These are phyloP conservation scores for Fusarium musae DNA, from an alignment of 2,329 filamentous ascomycete genomes.

Conservation along the genomic window DNA sequence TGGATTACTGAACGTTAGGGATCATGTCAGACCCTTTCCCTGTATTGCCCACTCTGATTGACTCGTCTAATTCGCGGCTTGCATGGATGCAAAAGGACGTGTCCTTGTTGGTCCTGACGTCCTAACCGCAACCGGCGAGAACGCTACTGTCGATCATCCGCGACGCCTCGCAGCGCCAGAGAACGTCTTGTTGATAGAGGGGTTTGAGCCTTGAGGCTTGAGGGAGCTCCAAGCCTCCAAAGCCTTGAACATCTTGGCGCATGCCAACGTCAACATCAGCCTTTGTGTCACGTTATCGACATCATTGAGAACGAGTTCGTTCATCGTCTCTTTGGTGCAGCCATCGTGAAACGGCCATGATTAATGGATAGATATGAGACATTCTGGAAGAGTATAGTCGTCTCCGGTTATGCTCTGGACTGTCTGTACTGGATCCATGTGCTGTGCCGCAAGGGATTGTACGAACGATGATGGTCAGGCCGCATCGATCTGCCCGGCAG, in stretches of 20 bases:
- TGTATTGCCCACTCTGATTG: slow-evolving; percentile 13
- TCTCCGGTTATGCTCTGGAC: neutral
- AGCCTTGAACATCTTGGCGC: slow-evolving; percentile 26
- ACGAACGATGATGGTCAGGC: slow-evolving; percentile 8
- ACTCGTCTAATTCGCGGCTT: slow-evolving; percentile 8
- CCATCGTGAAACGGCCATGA: neutral
- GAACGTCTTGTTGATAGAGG: slow-evolving; percentile 10
- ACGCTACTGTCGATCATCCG: slow-evolving; percentile 47
- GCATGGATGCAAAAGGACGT: neutral
- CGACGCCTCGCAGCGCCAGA: slow-evolving; percentile 30
- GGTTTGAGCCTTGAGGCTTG: neutral
- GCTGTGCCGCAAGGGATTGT: slow-evolving; percentile 21
- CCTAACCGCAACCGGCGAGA: slow-evolving; percentile 32
- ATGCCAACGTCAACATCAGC: slow-evolving; percentile 17
- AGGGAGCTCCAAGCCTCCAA: slow-evolving; percentile 10
- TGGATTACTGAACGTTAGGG: slow-evolving; percentile 29
- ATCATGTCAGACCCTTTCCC: slow-evolving; percentile 8
- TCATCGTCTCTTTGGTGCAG: neutral
- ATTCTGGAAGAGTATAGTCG: neutral
- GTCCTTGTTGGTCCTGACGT: slow-evolving; percentile 3
- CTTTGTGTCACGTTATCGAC: neutral
- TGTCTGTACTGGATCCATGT: slow-evolving; percentile 12
- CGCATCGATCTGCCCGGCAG: slow-evolving; percentile 30
- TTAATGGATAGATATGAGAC: neutral
- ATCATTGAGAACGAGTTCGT: neutral